Conservation (phyloP, 768 basidiomycete species). For the Auricularia auricula-judae region DNA sequence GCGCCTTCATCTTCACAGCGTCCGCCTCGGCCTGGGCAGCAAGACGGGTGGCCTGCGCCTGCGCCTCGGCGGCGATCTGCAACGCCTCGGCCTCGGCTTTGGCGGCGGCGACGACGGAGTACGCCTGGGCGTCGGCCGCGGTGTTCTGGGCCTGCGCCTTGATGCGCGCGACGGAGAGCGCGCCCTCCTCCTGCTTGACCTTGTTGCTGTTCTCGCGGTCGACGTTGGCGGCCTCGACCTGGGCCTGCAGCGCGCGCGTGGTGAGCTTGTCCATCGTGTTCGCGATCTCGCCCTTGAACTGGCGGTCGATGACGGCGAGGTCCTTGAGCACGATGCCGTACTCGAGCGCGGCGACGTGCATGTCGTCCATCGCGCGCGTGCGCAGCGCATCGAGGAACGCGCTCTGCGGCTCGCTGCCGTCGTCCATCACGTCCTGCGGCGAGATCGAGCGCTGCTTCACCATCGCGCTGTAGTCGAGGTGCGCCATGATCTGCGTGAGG, state of each 20-base stretch:
- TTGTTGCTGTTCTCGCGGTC: constrained; percentile 82
- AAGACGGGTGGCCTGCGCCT: constrained; percentile 67
- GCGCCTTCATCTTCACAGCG: constrained; percentile 51
- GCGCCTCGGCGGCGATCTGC: constrained; percentile 64
- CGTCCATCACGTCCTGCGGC: constrained; percentile 56
- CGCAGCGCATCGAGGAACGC: constrained; percentile 75
- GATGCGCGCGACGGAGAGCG: constrained; percentile 65
- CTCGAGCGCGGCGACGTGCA: constrained; percentile 69
- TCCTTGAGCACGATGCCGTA: constrained; percentile 80
- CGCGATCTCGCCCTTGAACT: constrained; percentile 80
- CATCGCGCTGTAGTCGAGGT: constrained; percentile 54
- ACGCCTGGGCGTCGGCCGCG: constrained; percentile 66
- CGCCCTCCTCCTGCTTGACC: constrained; percentile 66
- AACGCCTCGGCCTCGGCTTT: constrained; percentile 57
- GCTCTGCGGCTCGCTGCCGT: constrained; percentile 55
- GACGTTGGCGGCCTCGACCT: constrained; percentile 82
- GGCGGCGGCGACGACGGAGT: constrained; percentile 60
- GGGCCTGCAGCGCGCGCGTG: constrained; percentile 73
- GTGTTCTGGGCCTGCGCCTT: constrained; percentile 56
- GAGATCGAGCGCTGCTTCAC: constrained; percentile 74
- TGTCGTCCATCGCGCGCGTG: constrained; percentile 78
- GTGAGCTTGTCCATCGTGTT: constrained; percentile 78
- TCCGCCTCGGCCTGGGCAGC: constrained; percentile 66
- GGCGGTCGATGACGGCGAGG: constrained; percentile 76
- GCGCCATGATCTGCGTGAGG: constrained; percentile 75